Evolutionary conservation across 108 stramenopile genomes (phyloP).

Genomic region (Skeletonema marinoi): DNA sequence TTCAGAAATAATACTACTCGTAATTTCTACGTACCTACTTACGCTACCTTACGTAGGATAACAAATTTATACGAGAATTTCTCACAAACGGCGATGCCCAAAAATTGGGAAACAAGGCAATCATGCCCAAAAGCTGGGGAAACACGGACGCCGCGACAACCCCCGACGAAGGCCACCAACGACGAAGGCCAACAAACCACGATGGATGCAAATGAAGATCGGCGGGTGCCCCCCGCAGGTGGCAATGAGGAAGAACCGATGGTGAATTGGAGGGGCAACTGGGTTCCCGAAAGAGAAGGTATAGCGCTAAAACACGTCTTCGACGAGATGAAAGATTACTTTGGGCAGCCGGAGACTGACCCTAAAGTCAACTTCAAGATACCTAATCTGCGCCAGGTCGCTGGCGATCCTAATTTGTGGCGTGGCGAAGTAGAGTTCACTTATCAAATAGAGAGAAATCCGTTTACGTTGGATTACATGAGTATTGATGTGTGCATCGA

Average conservation of each 20-base stretch:
- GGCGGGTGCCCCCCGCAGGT: background rate
- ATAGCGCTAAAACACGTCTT: background rate
- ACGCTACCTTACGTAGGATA: too few species aligned
- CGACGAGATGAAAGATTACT: background rate
- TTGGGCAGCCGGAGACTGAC: background rate
- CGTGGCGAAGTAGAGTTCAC: background rate
- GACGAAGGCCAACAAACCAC: background rate
- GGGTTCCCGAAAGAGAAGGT: background rate
- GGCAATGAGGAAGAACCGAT: background rate
- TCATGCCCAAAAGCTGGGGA: too few species aligned
- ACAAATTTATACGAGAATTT: too few species aligned
- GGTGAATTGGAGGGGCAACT: background rate
- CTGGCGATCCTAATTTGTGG: background rate
- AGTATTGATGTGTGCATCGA: slow-evolving; percentile 1
- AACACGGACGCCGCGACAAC: too few species aligned
- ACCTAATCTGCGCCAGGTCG: background rate
- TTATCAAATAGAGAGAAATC: background rate
- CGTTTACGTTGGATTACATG: background rate
- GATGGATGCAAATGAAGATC: background rate
- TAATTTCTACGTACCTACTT: too few species aligned
- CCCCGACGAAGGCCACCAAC: background rate
- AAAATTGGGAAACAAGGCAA: too few species aligned
- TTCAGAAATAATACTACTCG: too few species aligned
- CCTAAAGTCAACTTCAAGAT: background rate
- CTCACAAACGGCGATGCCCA: too few species aligned